Conservation (phyloP, 176 grass and related monocot genomes). For the Oryza glumipatula region DNA sequence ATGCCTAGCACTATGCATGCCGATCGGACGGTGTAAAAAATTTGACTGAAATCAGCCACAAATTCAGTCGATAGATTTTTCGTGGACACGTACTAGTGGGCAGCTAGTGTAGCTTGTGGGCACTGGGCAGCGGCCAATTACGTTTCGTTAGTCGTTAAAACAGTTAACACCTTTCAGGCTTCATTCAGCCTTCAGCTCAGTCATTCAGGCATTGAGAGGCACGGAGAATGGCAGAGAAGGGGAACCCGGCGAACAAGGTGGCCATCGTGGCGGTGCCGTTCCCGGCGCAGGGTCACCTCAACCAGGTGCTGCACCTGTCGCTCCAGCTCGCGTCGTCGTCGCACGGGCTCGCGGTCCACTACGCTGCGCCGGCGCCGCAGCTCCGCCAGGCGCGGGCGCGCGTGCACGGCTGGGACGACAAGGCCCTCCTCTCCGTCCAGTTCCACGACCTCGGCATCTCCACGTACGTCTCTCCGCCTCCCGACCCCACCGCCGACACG, state of each 20-base stretch:
- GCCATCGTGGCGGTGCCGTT: slow-evolving; percentile 64
- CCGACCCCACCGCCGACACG: slow-evolving; percentile 16
- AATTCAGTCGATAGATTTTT: too few relatives aligned
- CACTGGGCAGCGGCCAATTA: too few relatives aligned
- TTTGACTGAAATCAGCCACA: too few relatives aligned
- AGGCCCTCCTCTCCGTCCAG: slow-evolving; percentile 7
- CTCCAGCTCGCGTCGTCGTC: slow-evolving; percentile 40
- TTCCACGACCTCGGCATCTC: slow-evolving; percentile 60
- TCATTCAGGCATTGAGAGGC: too few relatives aligned
- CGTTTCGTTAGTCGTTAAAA: too few relatives aligned
- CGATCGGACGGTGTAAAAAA: too few relatives aligned
- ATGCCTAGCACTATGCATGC: too few relatives aligned
- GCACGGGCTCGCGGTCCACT: slow-evolving; percentile 56
- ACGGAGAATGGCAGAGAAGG: too few relatives aligned
- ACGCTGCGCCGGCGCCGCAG: slow-evolving; percentile 56
- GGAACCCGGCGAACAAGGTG: not conserved
- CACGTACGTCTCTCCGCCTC: slow-evolving; percentile 37
- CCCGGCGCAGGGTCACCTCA: slow-evolving; percentile 71
- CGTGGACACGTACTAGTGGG: too few relatives aligned
- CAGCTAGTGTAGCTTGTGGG: too few relatives aligned
- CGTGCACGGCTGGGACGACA: slow-evolving; percentile 35
- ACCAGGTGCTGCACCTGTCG: slow-evolving; percentile 67
- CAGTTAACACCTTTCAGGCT: too few relatives aligned
- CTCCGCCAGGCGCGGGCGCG: slow-evolving; percentile 51
- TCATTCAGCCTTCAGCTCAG: too few relatives aligned